These are phyloP conservation scores for Graphilbum sp. DNA, from an alignment of 2,329 filamentous ascomycete genomes.

Conservation along the genomic window DNA sequence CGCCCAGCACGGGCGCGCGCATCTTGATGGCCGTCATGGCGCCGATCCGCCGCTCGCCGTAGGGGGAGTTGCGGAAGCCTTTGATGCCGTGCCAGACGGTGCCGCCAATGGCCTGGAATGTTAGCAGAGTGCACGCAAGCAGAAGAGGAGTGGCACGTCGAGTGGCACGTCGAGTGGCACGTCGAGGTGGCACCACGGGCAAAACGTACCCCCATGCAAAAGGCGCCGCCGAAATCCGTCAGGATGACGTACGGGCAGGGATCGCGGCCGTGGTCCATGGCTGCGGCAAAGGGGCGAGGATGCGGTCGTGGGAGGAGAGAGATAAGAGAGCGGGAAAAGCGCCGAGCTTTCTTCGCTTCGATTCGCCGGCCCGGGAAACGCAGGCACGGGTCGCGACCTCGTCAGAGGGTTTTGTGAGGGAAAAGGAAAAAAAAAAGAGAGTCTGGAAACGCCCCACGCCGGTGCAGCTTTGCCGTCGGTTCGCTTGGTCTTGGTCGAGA, in stretches of 20 bases:
- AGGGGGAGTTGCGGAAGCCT: constrained; percentile 75
- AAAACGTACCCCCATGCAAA: constrained; percentile 12
- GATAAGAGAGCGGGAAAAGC: neutral
- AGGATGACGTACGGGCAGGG: constrained; percentile 94
- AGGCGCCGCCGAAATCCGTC: constrained; percentile 84
- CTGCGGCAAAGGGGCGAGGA: neutral
- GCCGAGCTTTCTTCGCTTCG: no score
- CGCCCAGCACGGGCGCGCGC: constrained; percentile 84
- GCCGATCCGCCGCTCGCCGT: constrained; percentile 90
- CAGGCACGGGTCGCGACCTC: no score
- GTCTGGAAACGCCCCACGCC: no score
- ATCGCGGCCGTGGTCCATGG: constrained; percentile 90
- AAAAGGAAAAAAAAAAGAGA: no score
- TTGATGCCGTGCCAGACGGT: constrained; percentile 96
- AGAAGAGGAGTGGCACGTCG: neutral
- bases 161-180: no score
- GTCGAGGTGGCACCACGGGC: neutral
- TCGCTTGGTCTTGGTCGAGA: no score
- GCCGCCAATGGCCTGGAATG: constrained; percentile 49
- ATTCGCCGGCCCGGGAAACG: no score
- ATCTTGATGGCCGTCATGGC: constrained; percentile 96
- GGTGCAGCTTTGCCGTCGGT: no score
- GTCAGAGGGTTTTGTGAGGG: no score
- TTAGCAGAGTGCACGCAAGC: neutral
- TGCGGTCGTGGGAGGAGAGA: neutral